Conservation (phyloP, 805 yeast species). For the Hanseniaspora osmophila region DNA sequence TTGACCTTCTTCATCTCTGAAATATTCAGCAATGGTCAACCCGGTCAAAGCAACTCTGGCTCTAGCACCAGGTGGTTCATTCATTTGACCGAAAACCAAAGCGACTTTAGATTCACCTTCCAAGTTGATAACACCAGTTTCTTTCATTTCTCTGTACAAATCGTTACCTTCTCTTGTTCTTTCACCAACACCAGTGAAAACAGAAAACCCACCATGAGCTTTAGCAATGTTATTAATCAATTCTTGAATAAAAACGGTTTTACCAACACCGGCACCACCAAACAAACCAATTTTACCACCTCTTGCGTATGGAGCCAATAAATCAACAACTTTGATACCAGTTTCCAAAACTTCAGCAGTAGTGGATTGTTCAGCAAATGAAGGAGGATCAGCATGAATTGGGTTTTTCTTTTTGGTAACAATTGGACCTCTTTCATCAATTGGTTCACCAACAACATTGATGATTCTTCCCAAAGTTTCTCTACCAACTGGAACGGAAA, state of each 20-base stretch:
- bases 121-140: conserved; percentile 98
- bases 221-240: conserved; percentile 98
- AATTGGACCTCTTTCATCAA: conserved; percentile 99
- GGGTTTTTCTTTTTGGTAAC: conserved; percentile 87
- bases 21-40: conserved; percentile 98
- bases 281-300: conserved; percentile 99
- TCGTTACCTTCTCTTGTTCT: conserved; percentile 99
- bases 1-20: conserved; percentile 99
- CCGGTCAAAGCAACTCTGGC: conserved; percentile 99
- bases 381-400: conserved; percentile 96
- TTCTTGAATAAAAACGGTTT: conserved; percentile 98
- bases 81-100: conserved; percentile 98
- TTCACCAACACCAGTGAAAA: conserved; percentile 99
- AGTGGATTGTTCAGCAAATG: conserved; percentile 93
- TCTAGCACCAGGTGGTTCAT: conserved; percentile 99
- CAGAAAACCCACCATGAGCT: conserved; percentile 99
- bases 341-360: conserved; percentile 97
- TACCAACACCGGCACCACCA: conserved; percentile 99
- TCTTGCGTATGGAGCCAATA: conserved; percentile 98
- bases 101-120: conserved; percentile 99
- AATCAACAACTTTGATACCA: conserved; percentile 98
- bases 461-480: conserved; percentile 97
- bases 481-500: conserved; percentile 97
- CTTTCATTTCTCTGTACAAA: conserved; percentile 99
- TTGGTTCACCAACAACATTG: conserved; percentile 98